Evolutionary conservation across 441 rosid genomes (phyloP).

Genomic region (Corymbia citriodora): DNA sequence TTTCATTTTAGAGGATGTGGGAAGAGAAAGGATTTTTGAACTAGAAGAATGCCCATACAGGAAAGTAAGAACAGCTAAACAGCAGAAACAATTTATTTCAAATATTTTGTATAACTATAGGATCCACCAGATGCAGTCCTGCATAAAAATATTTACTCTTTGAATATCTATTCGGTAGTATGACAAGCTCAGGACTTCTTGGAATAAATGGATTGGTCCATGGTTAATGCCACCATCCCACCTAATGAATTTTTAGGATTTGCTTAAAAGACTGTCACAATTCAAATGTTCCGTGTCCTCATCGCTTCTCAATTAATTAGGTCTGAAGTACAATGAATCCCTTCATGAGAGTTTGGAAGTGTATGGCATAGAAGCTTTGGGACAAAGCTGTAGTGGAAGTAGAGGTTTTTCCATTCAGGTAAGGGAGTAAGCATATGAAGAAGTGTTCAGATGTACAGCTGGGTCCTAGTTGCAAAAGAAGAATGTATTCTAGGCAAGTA

Average conservation of each 20-base stretch:
- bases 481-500: background rate
- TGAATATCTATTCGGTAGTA: background rate
- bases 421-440: background rate
- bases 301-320: background rate
- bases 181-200: background rate
- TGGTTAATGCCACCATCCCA: background rate
- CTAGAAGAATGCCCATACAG: background rate
- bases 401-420: background rate
- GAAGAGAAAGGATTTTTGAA: background rate
- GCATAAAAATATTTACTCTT: background rate
- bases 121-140: background rate
- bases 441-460: background rate
- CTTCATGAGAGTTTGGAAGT: background rate
- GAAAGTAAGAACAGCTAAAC: background rate
- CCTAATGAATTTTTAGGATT: background rate
- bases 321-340: background rate
- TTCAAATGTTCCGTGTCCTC: background rate
- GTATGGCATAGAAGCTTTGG: background rate
- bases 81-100: background rate
- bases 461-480: background rate
- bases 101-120: background rate
- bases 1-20: background rate
- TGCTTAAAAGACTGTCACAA: background rate
- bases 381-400: background rate
- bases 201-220: background rate